Percentiles rank a stretch among this genome's conserved stretches.
phyloP scores from a whole-genome alignment of 2,329 filamentous ascomycete genomes.

The Claviceps monticola region DNA sequence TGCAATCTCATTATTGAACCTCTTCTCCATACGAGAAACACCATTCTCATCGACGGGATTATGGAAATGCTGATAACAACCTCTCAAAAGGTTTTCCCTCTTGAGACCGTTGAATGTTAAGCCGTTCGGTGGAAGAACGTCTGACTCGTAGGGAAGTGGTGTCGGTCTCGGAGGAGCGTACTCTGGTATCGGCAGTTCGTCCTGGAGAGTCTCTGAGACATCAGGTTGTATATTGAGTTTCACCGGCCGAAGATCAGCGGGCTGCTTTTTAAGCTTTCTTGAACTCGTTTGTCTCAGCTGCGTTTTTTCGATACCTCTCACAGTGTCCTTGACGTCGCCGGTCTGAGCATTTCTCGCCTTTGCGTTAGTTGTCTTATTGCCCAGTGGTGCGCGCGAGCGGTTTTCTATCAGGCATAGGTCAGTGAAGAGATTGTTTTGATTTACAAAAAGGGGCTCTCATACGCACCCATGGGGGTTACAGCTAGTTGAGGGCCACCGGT shows the following conservation, averaged over 20 bases:
- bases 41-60: constrained; percentile 56
- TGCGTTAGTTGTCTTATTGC: constrained; percentile 92
- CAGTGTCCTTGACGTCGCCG: constrained; percentile 45
- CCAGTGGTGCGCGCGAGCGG: constrained; percentile 65
- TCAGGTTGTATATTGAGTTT: constrained; percentile 52
- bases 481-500: constrained; percentile 39
- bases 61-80: constrained; percentile 46
- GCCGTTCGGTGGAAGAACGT: constrained; percentile 46
- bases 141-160: constrained; percentile 54
- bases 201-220: constrained; percentile 28
- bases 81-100: constrained; percentile 44
- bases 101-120: constrained; percentile 45
- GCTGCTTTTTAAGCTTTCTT: constrained; percentile 44
- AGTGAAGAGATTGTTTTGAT: constrained; percentile 2
- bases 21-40: constrained; percentile 45
- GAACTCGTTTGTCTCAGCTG: constrained; percentile 43
- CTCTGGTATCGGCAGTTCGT: constrained; percentile 76
- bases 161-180: constrained; percentile 69
- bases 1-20: constrained; percentile 40
- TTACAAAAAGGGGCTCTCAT: background rate
- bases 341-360: constrained; percentile 60
- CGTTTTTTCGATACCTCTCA: constrained; percentile 48
- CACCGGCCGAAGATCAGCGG: constrained; percentile 36
- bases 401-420: constrained; percentile 13
- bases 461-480: constrained; percentile 66